Evolutionary conservation across 2,329 filamentous ascomycete species (phyloP), one percentile per base, ranked within the genome.

Genomic region (Hypomyces perniciosus): DNA sequence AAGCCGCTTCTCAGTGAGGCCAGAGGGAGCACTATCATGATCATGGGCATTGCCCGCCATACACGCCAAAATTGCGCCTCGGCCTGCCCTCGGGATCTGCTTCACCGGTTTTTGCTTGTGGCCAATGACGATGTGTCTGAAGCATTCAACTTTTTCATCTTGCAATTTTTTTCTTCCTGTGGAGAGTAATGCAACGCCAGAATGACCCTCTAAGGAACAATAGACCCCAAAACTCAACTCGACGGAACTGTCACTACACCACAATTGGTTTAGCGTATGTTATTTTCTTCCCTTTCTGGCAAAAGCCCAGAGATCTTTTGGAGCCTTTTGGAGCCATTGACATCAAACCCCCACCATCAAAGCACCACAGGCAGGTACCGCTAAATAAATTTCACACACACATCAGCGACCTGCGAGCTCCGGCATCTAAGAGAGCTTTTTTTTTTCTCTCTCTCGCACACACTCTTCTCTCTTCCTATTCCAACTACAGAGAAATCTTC

Each of bases 301-400:
- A n/a, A 40, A 50, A 49, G 47, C 34, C 12, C 12, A 44, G 37
- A 43, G 42, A 37, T 39, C 33, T 13, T 28, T 28, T 43, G 29
- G 38, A 31, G 46, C 30, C 30, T 20, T 44, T 39, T 26, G 37
- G 46, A 35, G 40, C 46, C 42, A 28, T 49, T 49, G 46, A 31
- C 46, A 41, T 41, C 39, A 41, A 41, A 8, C 8, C 39, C 28
- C 26, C 27, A 20, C 34, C 12, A 13, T 5, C 9, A 13, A 31
- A 10, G 47, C 47, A 28, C 35, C 37, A 42, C 40, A 50, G 48
- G 48, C 48, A 51, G 48, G 43, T 28, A 46, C 37, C 44, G 43
- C 43, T 35, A 12, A 28, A 13, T 33, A 50, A 44, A 43, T 40
- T 41, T 35, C 48, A n/a, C 42, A 20, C 46, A 30, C 45, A 48